These are phyloP conservation scores for Turritis glabra DNA, from an alignment of 345 rosid species.

Conservation along the genomic window DNA sequence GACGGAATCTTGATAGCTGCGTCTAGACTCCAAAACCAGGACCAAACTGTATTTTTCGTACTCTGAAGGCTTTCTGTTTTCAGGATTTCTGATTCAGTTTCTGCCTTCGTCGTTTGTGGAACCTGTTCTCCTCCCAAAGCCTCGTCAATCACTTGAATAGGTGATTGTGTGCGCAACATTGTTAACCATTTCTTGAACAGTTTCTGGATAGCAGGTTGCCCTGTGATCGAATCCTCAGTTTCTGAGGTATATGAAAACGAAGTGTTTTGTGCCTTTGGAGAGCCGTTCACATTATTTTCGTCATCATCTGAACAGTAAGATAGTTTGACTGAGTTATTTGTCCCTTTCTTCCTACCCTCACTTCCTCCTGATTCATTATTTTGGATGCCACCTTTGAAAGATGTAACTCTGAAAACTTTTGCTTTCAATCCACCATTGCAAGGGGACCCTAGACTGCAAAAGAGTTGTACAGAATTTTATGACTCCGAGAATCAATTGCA, in stretches of 20 bases:
- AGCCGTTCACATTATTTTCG: conserved; percentile 51
- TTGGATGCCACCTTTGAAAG: conserved; percentile 72
- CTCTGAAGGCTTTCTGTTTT: conserved; percentile 38
- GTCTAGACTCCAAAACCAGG: conserved; percentile 67
- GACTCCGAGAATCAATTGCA: conserved; percentile 2
- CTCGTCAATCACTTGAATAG: conserved; percentile 53
- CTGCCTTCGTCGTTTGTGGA: conserved; percentile 41
- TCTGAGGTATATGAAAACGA: conserved; percentile 67
- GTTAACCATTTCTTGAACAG: conserved; percentile 85
- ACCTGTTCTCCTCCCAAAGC: conserved; percentile 52
- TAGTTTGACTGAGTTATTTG: conserved; percentile 60
- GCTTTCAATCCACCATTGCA: conserved; percentile 47
- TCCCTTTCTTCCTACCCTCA: conserved; percentile 52
- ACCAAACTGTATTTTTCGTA: conserved; percentile 41
- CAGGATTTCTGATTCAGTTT: conserved; percentile 41
- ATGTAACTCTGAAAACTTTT: conserved; percentile 61
- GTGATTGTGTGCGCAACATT: conserved; percentile 56
- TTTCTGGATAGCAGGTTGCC: conserved; percentile 71
- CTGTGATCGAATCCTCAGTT: conserved; percentile 53
- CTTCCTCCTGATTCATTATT: conserved; percentile 59
- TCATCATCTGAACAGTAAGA: conserved; percentile 70
- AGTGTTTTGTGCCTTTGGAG: conserved; percentile 61
- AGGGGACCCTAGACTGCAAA: conserved; percentile 68
- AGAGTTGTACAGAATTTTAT: conserved; percentile 34
- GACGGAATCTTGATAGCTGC: conserved; percentile 69